Conservation (phyloP, 345 rosid species). For the Hibiscus tridactylites region DNA sequence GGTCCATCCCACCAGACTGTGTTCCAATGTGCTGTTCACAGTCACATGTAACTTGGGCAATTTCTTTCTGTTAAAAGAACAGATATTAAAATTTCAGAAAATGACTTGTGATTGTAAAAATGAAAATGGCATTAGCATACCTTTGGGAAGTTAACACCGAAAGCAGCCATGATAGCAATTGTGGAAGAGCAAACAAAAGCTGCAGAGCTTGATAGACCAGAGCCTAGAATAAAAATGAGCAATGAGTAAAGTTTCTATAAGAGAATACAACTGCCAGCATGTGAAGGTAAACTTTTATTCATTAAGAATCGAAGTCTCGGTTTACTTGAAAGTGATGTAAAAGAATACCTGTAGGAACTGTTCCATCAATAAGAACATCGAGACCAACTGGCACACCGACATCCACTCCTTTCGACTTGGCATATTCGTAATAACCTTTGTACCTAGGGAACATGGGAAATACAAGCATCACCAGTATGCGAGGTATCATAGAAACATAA, state of each 20-base stretch:
- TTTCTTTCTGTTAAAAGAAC: conserved; percentile 61
- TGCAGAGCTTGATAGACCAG: conserved; percentile 91
- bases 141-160: conserved; percentile 61
- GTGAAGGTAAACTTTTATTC: neutral
- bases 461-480: neutral
- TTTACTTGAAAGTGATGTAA: too few species aligned
- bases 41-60: conserved; percentile 91
- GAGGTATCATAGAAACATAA: neutral
- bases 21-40: conserved; percentile 97
- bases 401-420: conserved; percentile 60
- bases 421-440: conserved; percentile 77
- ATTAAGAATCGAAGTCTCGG: neutral
- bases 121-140: conserved; percentile 21
- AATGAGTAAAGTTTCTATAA: neutral
- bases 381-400: conserved; percentile 71
- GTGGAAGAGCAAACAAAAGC: conserved; percentile 96
- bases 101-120: neutral
- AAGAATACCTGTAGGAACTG: conserved; percentile 92
- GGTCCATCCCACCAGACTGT: conserved; percentile 99
- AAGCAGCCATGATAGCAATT: conserved; percentile 86
- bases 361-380: conserved; percentile 83
- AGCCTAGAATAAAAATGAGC: conserved; percentile 40
- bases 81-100: neutral
- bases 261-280: neutral
- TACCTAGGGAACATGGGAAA: conserved; percentile 38